phyloP scores from a whole-genome alignment of 495 filamentous ascomycete species.

The Peziza echinospora region DNA sequence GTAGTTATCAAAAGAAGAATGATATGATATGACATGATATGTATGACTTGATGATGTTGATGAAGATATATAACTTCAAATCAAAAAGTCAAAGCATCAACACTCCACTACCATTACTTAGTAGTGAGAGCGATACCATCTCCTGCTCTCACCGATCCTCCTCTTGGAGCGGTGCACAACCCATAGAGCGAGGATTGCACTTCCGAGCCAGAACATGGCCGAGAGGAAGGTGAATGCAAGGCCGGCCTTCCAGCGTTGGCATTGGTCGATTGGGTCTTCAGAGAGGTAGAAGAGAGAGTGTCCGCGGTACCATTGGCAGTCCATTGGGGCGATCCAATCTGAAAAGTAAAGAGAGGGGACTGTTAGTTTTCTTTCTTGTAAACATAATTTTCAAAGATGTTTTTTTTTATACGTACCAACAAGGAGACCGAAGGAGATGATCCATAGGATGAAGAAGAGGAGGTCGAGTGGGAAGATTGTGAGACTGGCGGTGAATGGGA shows the following conservation, averaged over 20 bases:
- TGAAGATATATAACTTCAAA: no score
- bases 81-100: no score
- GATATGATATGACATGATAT: no score
- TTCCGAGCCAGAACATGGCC: conserved; percentile 35
- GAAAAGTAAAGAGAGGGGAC: neutral
- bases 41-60: no score
- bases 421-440: conserved; percentile 32
- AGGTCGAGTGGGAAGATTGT: conserved; percentile 26
- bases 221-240: conserved; percentile 37
- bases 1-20: no score
- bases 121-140: neutral
- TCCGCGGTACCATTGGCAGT: conserved; percentile 31
- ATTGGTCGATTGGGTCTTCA: conserved; percentile 10
- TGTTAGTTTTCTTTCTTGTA: no score
- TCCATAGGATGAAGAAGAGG: conserved; percentile 31
- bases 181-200: conserved; percentile 23
- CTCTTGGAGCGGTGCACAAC: neutral
- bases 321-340: conserved; percentile 22
- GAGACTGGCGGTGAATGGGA: conserved; percentile 28
- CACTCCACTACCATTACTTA: no score
- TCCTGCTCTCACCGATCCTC: neutral
- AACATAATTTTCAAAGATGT: no score
- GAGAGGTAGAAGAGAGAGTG: conserved; percentile 3
- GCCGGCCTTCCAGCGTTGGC: conserved; percentile 36
- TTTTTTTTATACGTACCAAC: conserved; percentile 12